Evolutionary conservation across 345 rosid species (phyloP), one percentile per base, ranked within the genome.

Genomic region (Salix dunnii): DNA sequence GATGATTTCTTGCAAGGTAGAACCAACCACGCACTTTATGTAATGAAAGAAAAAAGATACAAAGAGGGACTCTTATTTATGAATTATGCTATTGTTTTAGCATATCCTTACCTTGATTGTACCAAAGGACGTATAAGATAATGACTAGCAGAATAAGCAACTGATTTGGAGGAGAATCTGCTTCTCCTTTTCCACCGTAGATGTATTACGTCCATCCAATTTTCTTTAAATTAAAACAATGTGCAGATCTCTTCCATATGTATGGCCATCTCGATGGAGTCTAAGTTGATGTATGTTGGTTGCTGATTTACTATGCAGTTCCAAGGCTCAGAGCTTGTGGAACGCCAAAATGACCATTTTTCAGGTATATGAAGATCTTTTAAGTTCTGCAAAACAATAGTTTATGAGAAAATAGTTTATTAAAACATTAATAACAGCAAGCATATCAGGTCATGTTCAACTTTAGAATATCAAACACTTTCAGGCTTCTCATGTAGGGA

Each of bases 1-100:
- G 87, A 77, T 93, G 81, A 89, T 93, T 73, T 90, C 91, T 79
- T 93, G 95, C 84, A 90, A 89, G 98, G 98, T 93, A 67, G 82
- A 78, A 64, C 78, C 75, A 63, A 55, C 20, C 28, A 42, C 7
- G 40, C 16, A 6, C 17, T 36, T 38, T 25, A 73, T 2, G 42
- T 31, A 1, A 28, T 53, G 46, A 20, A 11, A 1, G 25, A 12
- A 16, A 48, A 72, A 31, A 53, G 65, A 5, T 33, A 20, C 7
- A 67, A 67, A 35, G 2, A 28, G 58, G 33, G 27, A 60, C 23
- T 35, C 51, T 18, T 25, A 30, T 18, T 49, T 21, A 17, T 67
- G 21, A 23, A 14, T 46, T 9, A 8, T 20, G 38, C 21, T 67
- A 35, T 16, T 33, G 33, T 2, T 28, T 64, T 28, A 64, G 35